Evolutionary conservation across 495 filamentous ascomycete species (phyloP).

Genomic region (Penicillium simplicissimum): DNA sequence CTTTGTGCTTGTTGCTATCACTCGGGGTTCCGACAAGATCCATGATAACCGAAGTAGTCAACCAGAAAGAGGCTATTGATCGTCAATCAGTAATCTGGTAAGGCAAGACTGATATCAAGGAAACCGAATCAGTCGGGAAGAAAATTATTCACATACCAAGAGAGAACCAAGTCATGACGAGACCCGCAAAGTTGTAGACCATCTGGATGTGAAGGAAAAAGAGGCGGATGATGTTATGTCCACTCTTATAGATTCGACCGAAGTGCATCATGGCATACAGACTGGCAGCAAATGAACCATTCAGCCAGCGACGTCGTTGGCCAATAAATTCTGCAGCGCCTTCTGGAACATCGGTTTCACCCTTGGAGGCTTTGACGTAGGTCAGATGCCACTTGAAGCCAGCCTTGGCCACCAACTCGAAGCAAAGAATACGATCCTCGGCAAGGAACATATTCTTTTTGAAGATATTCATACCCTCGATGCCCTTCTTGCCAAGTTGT

Average conservation of each 20-base stretch:
- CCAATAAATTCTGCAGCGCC: constrained; percentile 94
- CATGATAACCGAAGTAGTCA: constrained; percentile 96
- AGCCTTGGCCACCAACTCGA: constrained; percentile 96
- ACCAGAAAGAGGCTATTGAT: constrained; percentile 75
- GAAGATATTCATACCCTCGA: constrained; percentile 99
- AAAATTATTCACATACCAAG: constrained; percentile 60
- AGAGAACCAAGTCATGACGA: constrained; percentile 93
- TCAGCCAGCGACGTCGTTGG: constrained; percentile 95
- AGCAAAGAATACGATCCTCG: constrained; percentile 98
- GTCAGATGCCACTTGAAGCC: constrained; percentile 98
- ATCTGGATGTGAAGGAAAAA: constrained; percentile 96
- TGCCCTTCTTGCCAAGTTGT: constrained; percentile 93
- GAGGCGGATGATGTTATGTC: constrained; percentile 93
- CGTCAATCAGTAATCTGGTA: constrained; percentile 14
- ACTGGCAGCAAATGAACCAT: constrained; percentile 96
- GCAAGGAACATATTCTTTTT: constrained; percentile 99
- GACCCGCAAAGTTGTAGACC: constrained; percentile 84
- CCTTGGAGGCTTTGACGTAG: constrained; percentile 97
- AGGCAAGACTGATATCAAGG: background rate
- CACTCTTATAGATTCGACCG: constrained; percentile 93
- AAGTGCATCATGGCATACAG: constrained; percentile 99
- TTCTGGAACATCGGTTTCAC: constrained; percentile 97
- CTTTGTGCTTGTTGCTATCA: constrained; percentile 44
- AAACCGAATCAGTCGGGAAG: background rate
- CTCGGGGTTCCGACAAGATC: constrained; percentile 81